Conservation (phyloP, 257 asterid genomes). For the Scutellaria galericulata region DNA sequence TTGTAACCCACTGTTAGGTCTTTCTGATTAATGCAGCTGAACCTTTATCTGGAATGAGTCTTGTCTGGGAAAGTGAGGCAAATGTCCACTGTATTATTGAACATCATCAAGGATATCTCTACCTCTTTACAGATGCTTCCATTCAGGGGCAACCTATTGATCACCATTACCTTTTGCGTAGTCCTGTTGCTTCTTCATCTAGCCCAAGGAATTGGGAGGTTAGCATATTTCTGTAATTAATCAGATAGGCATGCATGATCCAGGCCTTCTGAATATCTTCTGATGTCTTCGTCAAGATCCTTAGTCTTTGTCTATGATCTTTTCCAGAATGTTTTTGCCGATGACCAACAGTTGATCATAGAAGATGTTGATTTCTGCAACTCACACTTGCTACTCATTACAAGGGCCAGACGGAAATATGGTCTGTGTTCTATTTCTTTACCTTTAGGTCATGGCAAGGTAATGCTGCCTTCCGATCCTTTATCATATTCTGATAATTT, state of each 20-base stretch:
- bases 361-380: slow-evolving; percentile 87
- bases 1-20: slow-evolving; percentile 67
- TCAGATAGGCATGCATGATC: slow-evolving; percentile 22
- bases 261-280: background rate
- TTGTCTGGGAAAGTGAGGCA: slow-evolving; percentile 81
- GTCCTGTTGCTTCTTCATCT: slow-evolving; percentile 53
- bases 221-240: slow-evolving; percentile 34
- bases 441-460: slow-evolving; percentile 73
- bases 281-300: slow-evolving; percentile 21
- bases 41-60: slow-evolving; percentile 82
- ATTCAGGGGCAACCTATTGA: slow-evolving; percentile 64
- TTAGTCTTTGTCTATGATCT: slow-evolving; percentile 28
- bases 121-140: slow-evolving; percentile 84
- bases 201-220: slow-evolving; percentile 85
- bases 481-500: slow-evolving; percentile 21
- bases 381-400: slow-evolving; percentile 67
- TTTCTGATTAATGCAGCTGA: slow-evolving; percentile 91
- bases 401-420: slow-evolving; percentile 58
- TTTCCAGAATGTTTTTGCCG: slow-evolving; percentile 70
- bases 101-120: slow-evolving; percentile 94
- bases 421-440: slow-evolving; percentile 68
- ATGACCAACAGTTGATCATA: slow-evolving; percentile 58
- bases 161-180: slow-evolving; percentile 74
- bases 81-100: slow-evolving; percentile 81
- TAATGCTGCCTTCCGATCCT: slow-evolving; percentile 41